Evolutionary conservation across 1,284 basidiomycete species (phyloP).

Genomic region (Lentinula novae-zelandiae): DNA sequence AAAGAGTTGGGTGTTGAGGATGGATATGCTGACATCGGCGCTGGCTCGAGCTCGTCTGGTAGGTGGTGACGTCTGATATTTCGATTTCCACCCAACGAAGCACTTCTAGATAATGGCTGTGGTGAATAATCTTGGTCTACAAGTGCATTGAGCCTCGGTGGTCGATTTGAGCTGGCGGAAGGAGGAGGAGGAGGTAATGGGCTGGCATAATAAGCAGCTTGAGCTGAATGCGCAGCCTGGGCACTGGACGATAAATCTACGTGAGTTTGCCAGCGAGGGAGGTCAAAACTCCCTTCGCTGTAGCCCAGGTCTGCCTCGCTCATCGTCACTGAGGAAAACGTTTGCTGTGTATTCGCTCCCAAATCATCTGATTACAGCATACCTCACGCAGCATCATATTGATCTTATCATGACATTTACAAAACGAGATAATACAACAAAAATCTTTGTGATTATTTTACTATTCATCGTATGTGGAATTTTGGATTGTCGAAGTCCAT

Average conservation of each 20-base stretch:
- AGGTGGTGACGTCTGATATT: conserved; percentile 55
- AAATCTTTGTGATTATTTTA: neutral
- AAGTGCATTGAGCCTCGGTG: conserved; percentile 60
- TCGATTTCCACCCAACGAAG: conserved; percentile 53
- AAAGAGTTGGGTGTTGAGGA: conserved; percentile 40
- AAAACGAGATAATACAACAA: neutral
- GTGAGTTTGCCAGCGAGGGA: conserved; percentile 10
- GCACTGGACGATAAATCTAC: conserved; percentile 7
- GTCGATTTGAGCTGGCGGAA: conserved; percentile 38
- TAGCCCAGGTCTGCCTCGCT: conserved; percentile 9
- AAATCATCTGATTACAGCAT: conserved; percentile 4
- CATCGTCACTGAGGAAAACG: conserved; percentile 4
- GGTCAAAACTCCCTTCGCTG: conserved; percentile 10
- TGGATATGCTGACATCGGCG: conserved; percentile 32
- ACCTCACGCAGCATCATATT: neutral
- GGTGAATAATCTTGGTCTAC: conserved; percentile 64
- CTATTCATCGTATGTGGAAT: conserved; percentile 26
- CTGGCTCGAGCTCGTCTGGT: conserved; percentile 63
- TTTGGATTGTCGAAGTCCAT: conserved; percentile 54
- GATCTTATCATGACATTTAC: neutral
- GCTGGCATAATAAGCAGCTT: conserved; percentile 3
- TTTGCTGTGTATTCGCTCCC: conserved; percentile 7
- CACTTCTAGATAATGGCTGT: conserved; percentile 56
- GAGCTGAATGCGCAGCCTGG: conserved; percentile 7
- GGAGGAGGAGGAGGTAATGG: conserved; percentile 24